These are phyloP conservation scores for Brassica napus DNA, from an alignment of 345 rosid genomes.

Conservation along the genomic window DNA sequence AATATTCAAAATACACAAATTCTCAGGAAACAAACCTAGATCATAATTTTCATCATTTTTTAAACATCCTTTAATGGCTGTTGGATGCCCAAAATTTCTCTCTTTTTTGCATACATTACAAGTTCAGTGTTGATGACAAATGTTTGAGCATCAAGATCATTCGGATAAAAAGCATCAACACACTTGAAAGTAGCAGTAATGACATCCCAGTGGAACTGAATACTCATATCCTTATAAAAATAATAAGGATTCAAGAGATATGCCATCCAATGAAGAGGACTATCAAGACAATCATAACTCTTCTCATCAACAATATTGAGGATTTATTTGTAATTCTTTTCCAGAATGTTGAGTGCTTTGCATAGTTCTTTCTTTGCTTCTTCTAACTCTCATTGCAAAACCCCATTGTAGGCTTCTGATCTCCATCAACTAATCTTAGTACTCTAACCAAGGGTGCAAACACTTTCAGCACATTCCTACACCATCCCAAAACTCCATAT, in stretches of 20 bases:
- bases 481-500: slow-evolving; percentile 1
- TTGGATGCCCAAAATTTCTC: neutral
- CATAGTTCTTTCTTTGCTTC: neutral
- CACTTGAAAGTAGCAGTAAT: neutral
- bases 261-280: neutral
- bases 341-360: neutral
- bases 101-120: neutral
- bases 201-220: neutral
- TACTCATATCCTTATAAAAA: neutral
- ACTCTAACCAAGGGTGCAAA: neutral
- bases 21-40: neutral
- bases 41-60: neutral
- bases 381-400: neutral
- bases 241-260: neutral
- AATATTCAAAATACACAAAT: neutral
- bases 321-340: neutral
- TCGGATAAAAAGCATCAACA: neutral
- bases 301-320: neutral
- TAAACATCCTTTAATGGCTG: neutral
- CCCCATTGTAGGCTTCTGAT: neutral
- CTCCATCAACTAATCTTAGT: neutral
- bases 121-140: neutral
- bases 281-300: neutral
- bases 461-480: neutral
- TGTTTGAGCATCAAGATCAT: neutral